These are phyloP conservation scores for Candida germanica DNA, from an alignment of 805 yeast genomes.

Conservation along the genomic window DNA sequence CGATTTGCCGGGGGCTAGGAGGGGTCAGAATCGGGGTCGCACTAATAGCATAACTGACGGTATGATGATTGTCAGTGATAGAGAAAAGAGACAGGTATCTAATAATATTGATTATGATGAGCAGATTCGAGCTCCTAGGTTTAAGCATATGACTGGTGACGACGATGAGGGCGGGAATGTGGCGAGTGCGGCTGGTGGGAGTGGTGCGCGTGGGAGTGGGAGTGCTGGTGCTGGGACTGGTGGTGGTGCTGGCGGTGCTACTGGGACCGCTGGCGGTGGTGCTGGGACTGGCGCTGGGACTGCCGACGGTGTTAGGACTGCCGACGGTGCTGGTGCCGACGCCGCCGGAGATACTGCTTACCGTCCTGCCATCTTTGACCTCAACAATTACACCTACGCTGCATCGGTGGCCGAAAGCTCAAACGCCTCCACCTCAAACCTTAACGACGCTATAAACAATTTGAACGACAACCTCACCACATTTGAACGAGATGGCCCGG, in stretches of 20 bases:
- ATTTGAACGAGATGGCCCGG: conserved; percentile 13
- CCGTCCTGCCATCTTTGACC: conserved; percentile 47
- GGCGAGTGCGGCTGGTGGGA: background rate
- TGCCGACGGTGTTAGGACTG: background rate
- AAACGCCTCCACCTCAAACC: conserved; percentile 4
- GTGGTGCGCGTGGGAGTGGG: background rate
- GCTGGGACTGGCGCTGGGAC: background rate
- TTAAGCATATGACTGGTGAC: too few relatives aligned
- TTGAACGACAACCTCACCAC: conserved; percentile 20
- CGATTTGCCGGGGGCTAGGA: too few relatives aligned
- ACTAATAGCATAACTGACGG: too few relatives aligned
- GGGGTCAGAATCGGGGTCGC: too few relatives aligned
- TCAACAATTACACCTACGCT: conserved; percentile 18
- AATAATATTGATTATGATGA: conserved; percentile 45
- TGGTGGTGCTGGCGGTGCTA: background rate
- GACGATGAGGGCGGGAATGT: too few relatives aligned
- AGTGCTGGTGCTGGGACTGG: background rate
- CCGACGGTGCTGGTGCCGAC: background rate
- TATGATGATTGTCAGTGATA: too few relatives aligned
- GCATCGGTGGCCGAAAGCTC: conserved; percentile 2
- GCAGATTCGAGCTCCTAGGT: conserved; percentile 53
- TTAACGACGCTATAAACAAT: conserved; percentile 19
- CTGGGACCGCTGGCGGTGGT: background rate
- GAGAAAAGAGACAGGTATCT: background rate
- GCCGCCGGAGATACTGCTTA: conserved; percentile 1